Evolutionary conservation across 1,139 yeast species (phyloP).

Genomic region (Taphrina confusa): DNA sequence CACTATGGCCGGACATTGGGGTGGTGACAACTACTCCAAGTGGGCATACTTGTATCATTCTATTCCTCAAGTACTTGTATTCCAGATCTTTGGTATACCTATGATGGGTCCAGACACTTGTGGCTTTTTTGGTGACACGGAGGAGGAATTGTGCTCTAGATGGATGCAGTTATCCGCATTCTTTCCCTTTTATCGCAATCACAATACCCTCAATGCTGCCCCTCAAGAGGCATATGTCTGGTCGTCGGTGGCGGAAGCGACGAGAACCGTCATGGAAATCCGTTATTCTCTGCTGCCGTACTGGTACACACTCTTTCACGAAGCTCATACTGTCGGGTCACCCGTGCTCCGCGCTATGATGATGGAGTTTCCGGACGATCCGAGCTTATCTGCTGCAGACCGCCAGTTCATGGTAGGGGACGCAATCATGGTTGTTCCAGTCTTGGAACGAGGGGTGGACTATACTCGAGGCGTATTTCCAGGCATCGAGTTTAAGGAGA

Average conservation of each 20-base stretch:
- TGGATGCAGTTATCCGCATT: constrained; percentile 96
- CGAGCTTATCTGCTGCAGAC: constrained; percentile 59
- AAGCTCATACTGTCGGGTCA: constrained; percentile 58
- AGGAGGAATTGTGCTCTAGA: constrained; percentile 71
- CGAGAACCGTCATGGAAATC: constrained; percentile 66
- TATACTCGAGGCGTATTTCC: constrained; percentile 61
- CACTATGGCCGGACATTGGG: constrained; percentile 89
- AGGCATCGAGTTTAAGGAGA: constrained; percentile 49
- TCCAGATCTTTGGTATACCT: constrained; percentile 82
- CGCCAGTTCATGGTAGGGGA: constrained; percentile 78
- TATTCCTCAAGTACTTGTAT: constrained; percentile 80
- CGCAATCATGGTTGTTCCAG: constrained; percentile 73
- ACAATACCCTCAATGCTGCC: constrained; percentile 87
- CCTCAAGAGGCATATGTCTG: constrained; percentile 89
- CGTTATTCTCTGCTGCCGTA: constrained; percentile 76
- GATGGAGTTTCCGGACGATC: constrained; percentile 60
- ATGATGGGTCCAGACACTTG: constrained; percentile 95
- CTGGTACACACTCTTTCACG: constrained; percentile 72
- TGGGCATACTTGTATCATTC: constrained; percentile 83
- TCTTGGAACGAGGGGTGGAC: constrained; percentile 58
- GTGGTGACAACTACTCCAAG: constrained; percentile 88
- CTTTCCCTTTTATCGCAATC: constrained; percentile 94
- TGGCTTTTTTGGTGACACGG: constrained; percentile 89
- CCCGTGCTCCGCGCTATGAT: constrained; percentile 75
- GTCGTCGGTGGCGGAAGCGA: constrained; percentile 60